Base-by-base conservation (phyloP, 2,329 filamentous ascomycete species). In the Scleromitrula shiraiana region DNA sequence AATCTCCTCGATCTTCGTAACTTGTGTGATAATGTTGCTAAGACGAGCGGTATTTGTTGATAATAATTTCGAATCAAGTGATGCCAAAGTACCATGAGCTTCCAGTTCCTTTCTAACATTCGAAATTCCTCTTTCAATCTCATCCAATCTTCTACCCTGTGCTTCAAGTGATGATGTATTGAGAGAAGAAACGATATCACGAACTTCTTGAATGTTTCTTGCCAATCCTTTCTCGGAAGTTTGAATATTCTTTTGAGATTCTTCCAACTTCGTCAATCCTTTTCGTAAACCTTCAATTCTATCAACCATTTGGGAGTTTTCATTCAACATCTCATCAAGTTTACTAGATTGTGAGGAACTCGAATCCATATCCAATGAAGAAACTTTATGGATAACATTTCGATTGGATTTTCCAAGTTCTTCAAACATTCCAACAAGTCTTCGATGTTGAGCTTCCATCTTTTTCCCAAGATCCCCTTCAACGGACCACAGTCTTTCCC, bases 381-480 rank as follows among this genome's bases (percentile, higher is more conserved):
- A 46, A 39, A 55, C 47, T 19, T 46, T 49, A 7, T 56, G 51
- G 29, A 50, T 45, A 12, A 41, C 51, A 12, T 22, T 51, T 27
- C 50, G 43, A 17, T 50, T 50, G 4, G 36, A 49, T 19, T 56
- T 56, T 7, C 51, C 46, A 12, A 58, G 20, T 20, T 58, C 56
- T 33, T 58, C 56, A 29, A 50, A 51, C 19, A 52, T 44, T 6
- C 51, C 54, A 9, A 53, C 41, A 14, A 58, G 36, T 24, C 47
- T 49, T 12, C 56, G 50, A 20, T 58, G 54, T 35, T 53, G 49
- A 9, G 45, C 51, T 41, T 58, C 56, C 7, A 55, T 48, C 30
- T 56, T 58, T 27, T 55, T 55, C 5, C 56, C 56, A 20, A 58
- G 24, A 17, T 55, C 56, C 19, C 56, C 39, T 41, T 58, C 50